Base-by-base conservation (phyloP, 768 basidiomycete species). In the Naganishia vishniacii region DNA sequence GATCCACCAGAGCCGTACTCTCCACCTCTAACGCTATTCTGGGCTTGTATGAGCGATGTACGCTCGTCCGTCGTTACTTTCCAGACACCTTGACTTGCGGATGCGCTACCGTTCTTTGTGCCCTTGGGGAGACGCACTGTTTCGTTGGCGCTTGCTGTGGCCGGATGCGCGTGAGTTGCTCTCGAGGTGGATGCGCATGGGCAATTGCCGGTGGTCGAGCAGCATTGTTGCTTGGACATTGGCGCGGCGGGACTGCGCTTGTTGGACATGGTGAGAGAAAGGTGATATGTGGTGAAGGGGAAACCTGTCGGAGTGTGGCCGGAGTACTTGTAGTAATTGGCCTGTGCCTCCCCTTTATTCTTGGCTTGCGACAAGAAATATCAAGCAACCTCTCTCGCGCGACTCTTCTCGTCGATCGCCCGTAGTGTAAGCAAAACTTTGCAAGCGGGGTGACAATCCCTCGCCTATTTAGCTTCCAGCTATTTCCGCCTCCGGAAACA, bases 161-260 rank as follows among this genome's bases (percentile, higher is more conserved):
- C 49, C 2, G 49, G 49, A 20, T 51, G 29, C 4, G 49, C 25
- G 29, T 34, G 49, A n/a, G 20, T 18, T 9, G 16, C 8, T 16
- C n/a, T 16, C 28, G 49, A 51, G 31, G 49, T 29, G 29, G 49
- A 51, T 8, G 49, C 49, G 18, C 49, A 51, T 32, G 49, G 49
- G 18, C 49, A 51, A 5, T 26, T 51, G 9, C 49, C 49, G 49
- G 49, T 51, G 15, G 49, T 51, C 13, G 49, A 51, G 31, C 49
- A 51, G 31, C 49, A 51, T 20, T 51, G 49, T 23, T 51, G 49
- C 32, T 51, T 51, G 28, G 49, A 51, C 49, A 51, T 51, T 16
- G 49, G 31, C 3, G 49, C 49, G 13, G 31, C 25, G 11, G 31
- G 49, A 3, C 15, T 51, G 49, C 34, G 49, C 18, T 51, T 4